Evolutionary conservation across 148 eudicot genomes (phyloP), one percentile per base, ranked within the genome.

Genomic region (Chenopodium formosanum): DNA sequence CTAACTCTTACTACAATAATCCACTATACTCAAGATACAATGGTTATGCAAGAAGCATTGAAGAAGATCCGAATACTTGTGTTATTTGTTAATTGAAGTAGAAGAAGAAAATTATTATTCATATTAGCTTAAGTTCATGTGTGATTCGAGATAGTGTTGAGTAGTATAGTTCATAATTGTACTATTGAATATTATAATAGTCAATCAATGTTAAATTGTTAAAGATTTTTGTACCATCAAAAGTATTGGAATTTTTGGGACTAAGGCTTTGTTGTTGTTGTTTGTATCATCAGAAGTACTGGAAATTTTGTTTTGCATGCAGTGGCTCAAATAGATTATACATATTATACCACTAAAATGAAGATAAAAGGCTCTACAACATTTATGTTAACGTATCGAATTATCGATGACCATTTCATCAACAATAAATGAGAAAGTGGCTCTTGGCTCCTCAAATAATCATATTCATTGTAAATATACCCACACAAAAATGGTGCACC

Each of bases 61-160:
- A 92, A 75, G 94, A 91, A 76, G 84, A 90, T 76, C 92, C 90
- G 3, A 88, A 85, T 87, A 63, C 78, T 82, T 92, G 94, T 85
- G 90, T 82, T 50, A 92, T 92, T 79, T 86, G 90, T 78, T 92
- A 65, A 86, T 14, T 10, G 56, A 52, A 52, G 56, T 52, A 52
- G 56, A 14, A 14, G 16, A 10, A 52, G 10, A 52, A 14, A 52
- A 10, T 10, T 12, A 65, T 65, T 65, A 2, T 14, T 14, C 19
- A 14, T 65, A 65, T 1, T 50, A 65, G 69, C 27, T 8, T 10
- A n/a, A 9, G 16, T 29, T 65, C 68, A 8, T 25, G 27, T 8
- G 31, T 65, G 29, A 65, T 5, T n/a, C 7, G 69, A 8, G 12
- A n/a, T n/a, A 65, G 69, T 13, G 12, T n/a, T 23, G 13, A 50